Evolutionary conservation across 176 grass and related monocot genomes (phyloP).

Genomic region (Oryza glaberrima): DNA sequence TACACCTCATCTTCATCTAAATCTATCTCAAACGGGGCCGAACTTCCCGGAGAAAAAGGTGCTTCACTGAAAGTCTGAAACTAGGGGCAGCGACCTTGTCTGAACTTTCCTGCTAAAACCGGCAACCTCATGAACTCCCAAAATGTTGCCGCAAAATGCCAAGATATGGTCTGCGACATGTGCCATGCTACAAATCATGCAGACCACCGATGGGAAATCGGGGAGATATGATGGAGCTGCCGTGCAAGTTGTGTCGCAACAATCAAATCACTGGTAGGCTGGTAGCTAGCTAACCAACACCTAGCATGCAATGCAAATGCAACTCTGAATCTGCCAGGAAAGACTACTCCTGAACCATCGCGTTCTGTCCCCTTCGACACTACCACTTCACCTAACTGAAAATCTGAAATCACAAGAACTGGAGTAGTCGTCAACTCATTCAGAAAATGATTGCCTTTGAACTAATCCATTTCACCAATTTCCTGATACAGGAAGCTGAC

Average conservation of each 20-base stretch:
- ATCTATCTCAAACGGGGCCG: too few relatives aligned
- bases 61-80: not conserved
- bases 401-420: not conserved
- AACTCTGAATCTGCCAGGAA: not conserved
- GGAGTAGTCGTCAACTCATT: not conserved
- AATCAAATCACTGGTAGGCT: constrained; percentile 23
- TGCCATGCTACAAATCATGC: constrained; percentile 27
- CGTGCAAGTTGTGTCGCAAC: not conserved
- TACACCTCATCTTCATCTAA: too few relatives aligned
- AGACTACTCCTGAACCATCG: not conserved
- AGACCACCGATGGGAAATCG: not conserved
- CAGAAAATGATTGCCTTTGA: constrained; percentile 28
- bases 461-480: not conserved
- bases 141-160: not conserved
- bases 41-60: too few relatives aligned
- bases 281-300: not conserved
- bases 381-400: not conserved
- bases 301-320: constrained; percentile 5
- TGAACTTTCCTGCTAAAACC: not conserved
- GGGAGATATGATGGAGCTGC: not conserved
- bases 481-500: not conserved
- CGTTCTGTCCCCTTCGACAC: not conserved
- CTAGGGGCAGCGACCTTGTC: not conserved
- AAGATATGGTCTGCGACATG: constrained; percentile 12
- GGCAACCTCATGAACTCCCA: not conserved